Base-by-base conservation (phyloP, 345 rosid species). In the Cardamine occulta region DNA sequence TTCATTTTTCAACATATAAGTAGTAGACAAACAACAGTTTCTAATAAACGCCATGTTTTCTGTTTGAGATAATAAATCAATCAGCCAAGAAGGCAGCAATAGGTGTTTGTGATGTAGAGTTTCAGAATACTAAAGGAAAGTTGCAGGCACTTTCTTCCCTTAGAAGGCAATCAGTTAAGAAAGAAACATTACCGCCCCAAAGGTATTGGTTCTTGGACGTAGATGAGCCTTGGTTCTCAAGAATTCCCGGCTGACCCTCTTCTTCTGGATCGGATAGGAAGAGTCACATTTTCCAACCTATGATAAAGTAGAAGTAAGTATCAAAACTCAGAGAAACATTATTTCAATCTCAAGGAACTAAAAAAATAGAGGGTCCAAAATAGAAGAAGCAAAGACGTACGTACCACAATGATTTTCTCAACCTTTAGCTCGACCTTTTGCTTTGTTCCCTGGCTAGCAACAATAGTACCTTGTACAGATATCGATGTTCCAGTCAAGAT, bases 201-300 rank as follows among this genome's bases (percentile, higher is more conserved):
- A 95, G 13, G 99, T 92, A 78, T 95, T 92, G 62, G 97, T 89
- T 84, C 97, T 88, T 18, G 99, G 96, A 72, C 98, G 97, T 66
- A 95, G 88, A 88, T 92, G 98, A 82, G 99, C 97, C 83, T 90
- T 90, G 71, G 93, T 89, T 82, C 98, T 89, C 86, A 95, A 83
- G 80, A 90, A 90, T 73, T 95, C 99, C 72, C 91, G 84, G 85
- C 96, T 87, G 37, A 87, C 94, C 69, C 96, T 85, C 81, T 95
- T 95, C 91, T 95, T 95, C 81, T 95, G 99, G 63, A 92, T 87
- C 47, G 97, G 99, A 84, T 79, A 92, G 23, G 97, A 92, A 63
- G 94, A 84, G 76, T 90, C 99, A 58, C 98, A 89, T 79, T 92
- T 81, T 31, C 99, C 98, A 79, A 95, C 85, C 99, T 95, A 68